A percentile compares a stretch with the other conserved stretches of the same genome.
Evolutionary conservation across 768 basidiomycete genomes (phyloP).

Genomic region (Paxillus rubicundulus): DNA sequence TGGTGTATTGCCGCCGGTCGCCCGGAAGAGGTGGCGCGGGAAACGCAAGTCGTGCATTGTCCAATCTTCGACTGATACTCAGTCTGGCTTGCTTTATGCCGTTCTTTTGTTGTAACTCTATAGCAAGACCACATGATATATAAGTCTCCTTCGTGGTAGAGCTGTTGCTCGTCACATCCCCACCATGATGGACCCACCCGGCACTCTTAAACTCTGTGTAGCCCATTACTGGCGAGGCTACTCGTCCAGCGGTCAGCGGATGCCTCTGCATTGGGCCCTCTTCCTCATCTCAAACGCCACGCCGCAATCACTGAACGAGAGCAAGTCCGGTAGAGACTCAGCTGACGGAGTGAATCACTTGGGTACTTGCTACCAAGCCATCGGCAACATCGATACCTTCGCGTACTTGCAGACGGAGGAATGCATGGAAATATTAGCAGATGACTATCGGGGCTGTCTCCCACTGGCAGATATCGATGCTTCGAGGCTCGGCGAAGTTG

Average conservation of each 20-base stretch:
- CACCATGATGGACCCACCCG: slow-evolving; percentile 18
- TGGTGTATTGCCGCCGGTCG: slow-evolving; percentile 4
- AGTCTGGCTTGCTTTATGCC: slow-evolving; percentile 13
- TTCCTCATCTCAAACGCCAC: slow-evolving; percentile 28
- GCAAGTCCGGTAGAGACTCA: slow-evolving; percentile 20
- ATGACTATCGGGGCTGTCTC: slow-evolving; percentile 30
- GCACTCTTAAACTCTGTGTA: slow-evolving; percentile 25
- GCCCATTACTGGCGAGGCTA: slow-evolving; percentile 31
- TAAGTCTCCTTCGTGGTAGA: background rate
- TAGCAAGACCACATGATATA: slow-evolving; percentile 7
- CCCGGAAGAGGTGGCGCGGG: slow-evolving; percentile 29
- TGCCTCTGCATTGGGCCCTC: slow-evolving; percentile 32
- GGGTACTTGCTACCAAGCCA: slow-evolving; percentile 30
- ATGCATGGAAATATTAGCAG: slow-evolving; percentile 30
- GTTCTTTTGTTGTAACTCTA: slow-evolving; percentile 12
- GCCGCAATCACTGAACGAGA: slow-evolving; percentile 15
- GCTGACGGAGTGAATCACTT: slow-evolving; percentile 28
- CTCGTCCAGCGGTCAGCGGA: slow-evolving; percentile 16
- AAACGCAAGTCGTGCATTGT: slow-evolving; percentile 8
- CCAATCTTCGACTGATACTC: too few species aligned
- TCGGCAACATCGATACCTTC: slow-evolving; percentile 30
- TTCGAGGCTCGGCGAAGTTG: slow-evolving; percentile 10
- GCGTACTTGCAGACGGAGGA: slow-evolving; percentile 27
- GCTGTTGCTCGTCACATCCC: background rate
- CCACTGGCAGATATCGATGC: slow-evolving; percentile 20